Percentiles rank a stretch among this genome's conserved stretches.
Evolutionary conservation across 352 stramenopile genomes (phyloP).

Genomic region (Blastocystis sp.): DNA sequence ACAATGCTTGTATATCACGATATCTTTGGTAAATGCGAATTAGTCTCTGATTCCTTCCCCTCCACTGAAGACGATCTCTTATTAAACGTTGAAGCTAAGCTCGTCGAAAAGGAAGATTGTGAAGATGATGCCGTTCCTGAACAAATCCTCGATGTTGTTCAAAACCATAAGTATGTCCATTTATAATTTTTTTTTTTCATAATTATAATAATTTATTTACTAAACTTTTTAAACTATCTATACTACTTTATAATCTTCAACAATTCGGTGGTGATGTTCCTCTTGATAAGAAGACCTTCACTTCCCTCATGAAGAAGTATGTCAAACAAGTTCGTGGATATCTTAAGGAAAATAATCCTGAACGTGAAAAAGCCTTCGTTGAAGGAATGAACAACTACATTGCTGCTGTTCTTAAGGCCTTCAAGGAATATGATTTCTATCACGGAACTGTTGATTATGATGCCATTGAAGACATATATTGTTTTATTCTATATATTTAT

Average conservation of each 20-base stretch:
- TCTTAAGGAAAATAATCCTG: conserved; percentile 33
- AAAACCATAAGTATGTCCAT: conserved; percentile 36
- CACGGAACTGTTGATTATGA: conserved; percentile 36
- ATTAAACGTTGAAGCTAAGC: conserved; percentile 30
- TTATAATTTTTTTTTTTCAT: background rate
- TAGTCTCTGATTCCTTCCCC: conserved; percentile 33
- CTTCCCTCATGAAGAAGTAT: conserved; percentile 38
- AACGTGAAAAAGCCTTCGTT: conserved; percentile 32
- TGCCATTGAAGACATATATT: conserved; percentile 12
- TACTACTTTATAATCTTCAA: too few relatives aligned
- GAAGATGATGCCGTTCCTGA: conserved; percentile 33
- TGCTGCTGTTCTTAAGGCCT: conserved; percentile 34
- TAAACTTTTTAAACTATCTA: too few relatives aligned
- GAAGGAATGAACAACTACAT: conserved; percentile 37
- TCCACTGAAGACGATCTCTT: conserved; percentile 30
- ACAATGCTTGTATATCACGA: conserved; percentile 34
- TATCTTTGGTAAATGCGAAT: conserved; percentile 33
- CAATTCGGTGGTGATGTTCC: conserved; percentile 32
- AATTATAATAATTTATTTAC: conserved; percentile 17
- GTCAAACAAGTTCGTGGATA: conserved; percentile 37
- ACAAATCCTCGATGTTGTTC: conserved; percentile 36
- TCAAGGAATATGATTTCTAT: conserved; percentile 37
- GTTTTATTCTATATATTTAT: too few relatives aligned
- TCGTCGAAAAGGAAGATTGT: conserved; percentile 35
- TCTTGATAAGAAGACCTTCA: conserved; percentile 39